Conservation (phyloP, 805 yeast genomes). For the Candida saitoana region DNA sequence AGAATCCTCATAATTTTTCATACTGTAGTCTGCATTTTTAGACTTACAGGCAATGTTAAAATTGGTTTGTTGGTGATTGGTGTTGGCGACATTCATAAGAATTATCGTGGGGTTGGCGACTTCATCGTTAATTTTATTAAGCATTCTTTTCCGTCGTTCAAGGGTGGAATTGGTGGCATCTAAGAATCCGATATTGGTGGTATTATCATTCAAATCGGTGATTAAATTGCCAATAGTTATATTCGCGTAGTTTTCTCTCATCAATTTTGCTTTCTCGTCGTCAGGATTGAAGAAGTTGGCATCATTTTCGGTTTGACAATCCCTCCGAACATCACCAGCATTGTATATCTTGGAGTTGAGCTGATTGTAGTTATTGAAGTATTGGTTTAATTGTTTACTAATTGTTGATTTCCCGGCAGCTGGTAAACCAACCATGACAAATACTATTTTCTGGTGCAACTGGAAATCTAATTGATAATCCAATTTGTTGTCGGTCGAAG, state of each 20-base stretch:
- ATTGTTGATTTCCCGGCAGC: conserved; percentile 41
- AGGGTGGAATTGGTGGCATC: conserved; percentile 42
- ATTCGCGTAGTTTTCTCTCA: conserved; percentile 34
- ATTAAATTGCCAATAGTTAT: conserved; percentile 30
- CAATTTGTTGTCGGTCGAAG: not conserved
- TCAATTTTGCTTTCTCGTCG: conserved; percentile 24
- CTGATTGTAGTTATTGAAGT: conserved; percentile 22
- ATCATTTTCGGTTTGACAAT: conserved; percentile 21
- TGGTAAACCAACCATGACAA: conserved; percentile 39
- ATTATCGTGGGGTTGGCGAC: conserved; percentile 36
- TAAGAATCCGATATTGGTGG: conserved; percentile 33
- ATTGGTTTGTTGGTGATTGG: conserved; percentile 45
- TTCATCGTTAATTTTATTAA: conserved; percentile 13
- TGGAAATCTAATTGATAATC: not conserved
- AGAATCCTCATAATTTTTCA: conserved; percentile 48
- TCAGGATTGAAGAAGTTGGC: conserved; percentile 36
- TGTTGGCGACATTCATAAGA: conserved; percentile 57
- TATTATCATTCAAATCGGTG: conserved; percentile 21
- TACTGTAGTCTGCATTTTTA: conserved; percentile 55
- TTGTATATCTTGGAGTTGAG: conserved; percentile 35
- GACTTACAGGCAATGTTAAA: conserved; percentile 66
- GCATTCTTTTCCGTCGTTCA: conserved; percentile 29
- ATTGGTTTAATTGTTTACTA: conserved; percentile 26
- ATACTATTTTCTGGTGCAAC: conserved; percentile 9
- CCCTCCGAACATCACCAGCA: conserved; percentile 51